Evolutionary conservation across 2,329 filamentous ascomycete genomes (phyloP), one percentile per base, ranked within the genome.

Genomic region (Helotiales sp.): DNA sequence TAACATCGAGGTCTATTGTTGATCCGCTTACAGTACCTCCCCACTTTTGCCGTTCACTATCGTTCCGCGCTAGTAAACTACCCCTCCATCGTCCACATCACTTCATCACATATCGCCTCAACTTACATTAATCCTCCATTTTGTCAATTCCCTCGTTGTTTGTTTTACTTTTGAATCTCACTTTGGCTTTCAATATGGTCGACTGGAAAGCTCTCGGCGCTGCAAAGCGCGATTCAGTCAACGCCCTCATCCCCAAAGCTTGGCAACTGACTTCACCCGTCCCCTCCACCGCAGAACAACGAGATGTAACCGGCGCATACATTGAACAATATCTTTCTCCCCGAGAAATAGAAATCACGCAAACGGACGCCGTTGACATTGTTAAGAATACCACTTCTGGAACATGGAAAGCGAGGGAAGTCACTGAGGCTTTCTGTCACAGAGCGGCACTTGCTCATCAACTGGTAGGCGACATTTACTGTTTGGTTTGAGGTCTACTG

Each of bases 341-440:
- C 22, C 75, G 80, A 47, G 87, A 90, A 71, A 79, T 89, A 13
- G 82, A 85, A 49, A 89, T 90, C 65, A 90, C 88, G 0, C 85
- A 89, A 71, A 85, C 83, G 5, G 84, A 87, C 73, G 86, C 86
- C 3, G 81, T 84, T 6, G 84, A 81, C 0, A 87, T 90, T 64
- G 83, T 84, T 0, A 78, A 82, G 58, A 83, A 84, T 52, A 87
- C 86, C 1, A 82, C 81, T 0, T 78, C 79, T 1, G 87, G 87
- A 1, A 70, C 73, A 68, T 89, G 87, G 87, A 85, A 79, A 7
- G 85, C 87, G 1, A 81, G 85, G 11, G 84, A 85, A 63, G 83
- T 87, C 10, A 81, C 83, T 1, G 77, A 75, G 63, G 83, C 84
- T 0, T 87, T 87, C 69, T 86, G 83, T 73, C 86, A 87, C 71